phyloP scores from a whole-genome alignment of 2,329 filamentous ascomycete genomes.

The Thelonectria rubi region DNA sequence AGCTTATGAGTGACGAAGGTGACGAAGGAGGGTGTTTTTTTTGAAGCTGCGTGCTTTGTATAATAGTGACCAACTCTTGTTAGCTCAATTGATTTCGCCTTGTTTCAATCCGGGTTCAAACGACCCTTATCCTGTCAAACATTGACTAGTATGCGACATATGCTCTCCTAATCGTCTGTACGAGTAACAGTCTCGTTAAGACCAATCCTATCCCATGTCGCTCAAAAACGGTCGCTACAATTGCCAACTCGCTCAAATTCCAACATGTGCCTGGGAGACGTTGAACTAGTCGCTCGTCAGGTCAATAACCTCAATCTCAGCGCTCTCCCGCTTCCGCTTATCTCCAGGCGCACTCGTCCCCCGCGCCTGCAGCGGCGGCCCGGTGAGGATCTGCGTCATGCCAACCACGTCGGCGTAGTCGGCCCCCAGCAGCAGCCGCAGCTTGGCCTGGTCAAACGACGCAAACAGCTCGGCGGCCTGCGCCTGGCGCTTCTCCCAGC shows the following conservation, averaged over 20 bases:
- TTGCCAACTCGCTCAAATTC: not conserved
- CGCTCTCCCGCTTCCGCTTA: not conserved
- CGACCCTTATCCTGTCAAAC: not conserved
- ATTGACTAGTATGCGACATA: too few relatives aligned
- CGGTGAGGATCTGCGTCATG: not conserved
- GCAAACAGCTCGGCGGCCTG: not conserved
- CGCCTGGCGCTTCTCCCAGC: not conserved
- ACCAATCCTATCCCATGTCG: too few relatives aligned
- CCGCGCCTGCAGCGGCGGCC: too few relatives aligned
- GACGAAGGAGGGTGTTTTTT: too few relatives aligned
- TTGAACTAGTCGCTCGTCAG: not conserved
- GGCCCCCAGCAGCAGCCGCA: not conserved
- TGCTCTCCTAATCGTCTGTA: too few relatives aligned
- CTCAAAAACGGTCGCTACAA: too few relatives aligned
- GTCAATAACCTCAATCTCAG: not conserved
- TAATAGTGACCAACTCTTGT: not conserved
- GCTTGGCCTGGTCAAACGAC: not conserved
- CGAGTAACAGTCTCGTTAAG: too few relatives aligned
- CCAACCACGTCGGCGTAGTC: not conserved
- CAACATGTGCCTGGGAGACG: too few relatives aligned
- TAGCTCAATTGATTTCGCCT: not conserved
- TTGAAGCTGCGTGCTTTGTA: not conserved
- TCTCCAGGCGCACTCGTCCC: not conserved
- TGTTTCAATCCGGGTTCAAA: not conserved
- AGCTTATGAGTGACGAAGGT: not conserved